Base-by-base conservation (phyloP, 1,284 basidiomycete species). In the Heliocybe sulcata region DNA sequence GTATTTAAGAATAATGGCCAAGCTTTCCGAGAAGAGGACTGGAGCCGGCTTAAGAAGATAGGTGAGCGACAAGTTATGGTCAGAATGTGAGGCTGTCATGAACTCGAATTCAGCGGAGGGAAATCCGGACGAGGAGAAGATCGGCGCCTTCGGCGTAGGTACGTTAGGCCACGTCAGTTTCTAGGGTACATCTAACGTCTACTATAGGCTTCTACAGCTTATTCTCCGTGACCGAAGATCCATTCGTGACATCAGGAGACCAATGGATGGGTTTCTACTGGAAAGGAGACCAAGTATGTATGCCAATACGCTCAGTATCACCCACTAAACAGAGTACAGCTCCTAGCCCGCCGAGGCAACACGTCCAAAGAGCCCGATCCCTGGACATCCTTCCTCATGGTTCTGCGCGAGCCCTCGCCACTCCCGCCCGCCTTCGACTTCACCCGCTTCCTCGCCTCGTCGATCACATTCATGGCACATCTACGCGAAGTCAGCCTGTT, bases 231-330 rank as follows among this genome's bases (percentile, higher is more conserved):
- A 91, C 89, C n/a, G 95, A 98, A 59, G 88, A 93, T 60, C 96
- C 96, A 0, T 91, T 96, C 64, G 95, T 98, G 9, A 88, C 85
- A 10, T 94, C 91, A 16, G 94, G 92, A 65, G 85, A 81, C 52
- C 82, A 92, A 66, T 94, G 90, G 85, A 97, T 97, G 94, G 90
- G 90, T 1, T 98, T 99, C 69, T 92, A 97, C 67, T 99, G 94
- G 94, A 95, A 94, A 62, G 90, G 89, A 64, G 92, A 96, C 64
- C 86, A 88, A 72, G 86, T 85, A 58, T 45, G 3, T 10, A 29
- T n/a, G 12, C 12, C 29, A 19, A 45, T 38, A 22, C 14, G 53
- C 10, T 33, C 25, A 55, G n/a, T 31, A 22, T 2, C 2, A 35
- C 53, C 33, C 8, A 14, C 12, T 19, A 45, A 20, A 4, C 27